phyloP scores from a whole-genome alignment of 2,329 filamentous ascomycete genomes.

The Purpureocillium lavendulum region DNA sequence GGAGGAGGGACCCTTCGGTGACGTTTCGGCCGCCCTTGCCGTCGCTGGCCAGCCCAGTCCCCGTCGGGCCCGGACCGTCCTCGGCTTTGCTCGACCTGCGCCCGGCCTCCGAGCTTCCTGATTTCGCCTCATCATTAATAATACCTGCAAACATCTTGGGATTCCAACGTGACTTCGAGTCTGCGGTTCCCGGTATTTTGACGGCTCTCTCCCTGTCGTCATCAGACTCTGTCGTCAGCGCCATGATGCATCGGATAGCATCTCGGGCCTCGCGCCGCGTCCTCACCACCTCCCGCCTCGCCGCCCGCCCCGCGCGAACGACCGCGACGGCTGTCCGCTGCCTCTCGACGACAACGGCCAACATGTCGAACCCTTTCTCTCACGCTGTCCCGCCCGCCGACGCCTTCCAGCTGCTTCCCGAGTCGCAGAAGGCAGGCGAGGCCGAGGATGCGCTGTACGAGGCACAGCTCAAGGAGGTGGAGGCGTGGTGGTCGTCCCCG shows the following conservation, averaged over 20 bases:
- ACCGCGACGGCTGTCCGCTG: conserved; percentile 13
- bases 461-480: conserved; percentile 74
- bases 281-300: conserved; percentile 10
- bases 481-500: conserved; percentile 82
- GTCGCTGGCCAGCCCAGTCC: no score
- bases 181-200: background rate
- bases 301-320: conserved; percentile 7
- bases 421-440: conserved; percentile 65
- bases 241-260: conserved; percentile 25
- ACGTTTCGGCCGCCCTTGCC: no score
- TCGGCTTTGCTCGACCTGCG: no score
- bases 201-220: no score
- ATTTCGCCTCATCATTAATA: no score
- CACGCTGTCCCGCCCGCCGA: conserved; percentile 46
- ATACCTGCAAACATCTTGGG: background rate
- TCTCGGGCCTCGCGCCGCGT: conserved; percentile 20
- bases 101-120: no score
- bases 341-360: conserved; percentile 21
- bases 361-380: conserved; percentile 24
- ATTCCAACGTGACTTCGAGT: background rate
- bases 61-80: no score
- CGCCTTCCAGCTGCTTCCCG: conserved; percentile 77
- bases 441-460: conserved; percentile 83
- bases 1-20: no score
- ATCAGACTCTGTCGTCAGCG: background rate